phyloP scores from a whole-genome alignment of 73 alveolate species.

The Symbiodinium pilosum region DNA sequence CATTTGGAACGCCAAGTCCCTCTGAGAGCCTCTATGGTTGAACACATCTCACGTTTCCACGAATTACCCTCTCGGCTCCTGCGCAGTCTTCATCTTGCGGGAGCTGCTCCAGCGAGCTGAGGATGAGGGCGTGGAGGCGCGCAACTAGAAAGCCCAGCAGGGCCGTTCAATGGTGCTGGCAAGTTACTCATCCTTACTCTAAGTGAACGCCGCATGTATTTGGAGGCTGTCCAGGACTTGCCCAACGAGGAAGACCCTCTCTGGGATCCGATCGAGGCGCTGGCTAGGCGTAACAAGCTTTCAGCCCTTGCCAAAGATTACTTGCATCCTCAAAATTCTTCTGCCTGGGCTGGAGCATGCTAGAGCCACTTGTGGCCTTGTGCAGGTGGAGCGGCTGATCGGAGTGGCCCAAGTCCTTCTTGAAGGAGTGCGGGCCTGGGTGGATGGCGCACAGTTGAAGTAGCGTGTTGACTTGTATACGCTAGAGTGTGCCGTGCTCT shows the following conservation, averaged over 20 bases:
- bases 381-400: constrained; percentile 73
- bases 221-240: constrained; percentile 66
- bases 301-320: background rate
- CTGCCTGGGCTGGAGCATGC: background rate
- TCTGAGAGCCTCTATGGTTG: too few species aligned
- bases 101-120: constrained; percentile 82
- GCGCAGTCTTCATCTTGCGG: constrained; percentile 71
- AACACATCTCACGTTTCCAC: too few species aligned
- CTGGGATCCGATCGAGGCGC: constrained; percentile 93
- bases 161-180: too few species aligned
- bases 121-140: constrained; percentile 76
- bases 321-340: background rate
- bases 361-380: background rate
- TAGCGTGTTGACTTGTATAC: too few species aligned
- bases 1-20: too few species aligned
- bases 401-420: constrained; percentile 89
- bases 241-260: constrained; percentile 93
- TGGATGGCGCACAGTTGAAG: background rate
- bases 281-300: too few species aligned
- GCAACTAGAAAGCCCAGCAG: too few species aligned
- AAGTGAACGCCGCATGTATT: too few species aligned
- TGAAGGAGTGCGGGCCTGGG: constrained; percentile 35
- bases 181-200: too few species aligned
- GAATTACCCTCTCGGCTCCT: too few species aligned
- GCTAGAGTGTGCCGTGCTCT: too few species aligned